A percentile compares a stretch with the other conserved stretches of the same genome.
Conservation (phyloP, 2,329 filamentous ascomycete species). For the Grosmannia huntii region DNA sequence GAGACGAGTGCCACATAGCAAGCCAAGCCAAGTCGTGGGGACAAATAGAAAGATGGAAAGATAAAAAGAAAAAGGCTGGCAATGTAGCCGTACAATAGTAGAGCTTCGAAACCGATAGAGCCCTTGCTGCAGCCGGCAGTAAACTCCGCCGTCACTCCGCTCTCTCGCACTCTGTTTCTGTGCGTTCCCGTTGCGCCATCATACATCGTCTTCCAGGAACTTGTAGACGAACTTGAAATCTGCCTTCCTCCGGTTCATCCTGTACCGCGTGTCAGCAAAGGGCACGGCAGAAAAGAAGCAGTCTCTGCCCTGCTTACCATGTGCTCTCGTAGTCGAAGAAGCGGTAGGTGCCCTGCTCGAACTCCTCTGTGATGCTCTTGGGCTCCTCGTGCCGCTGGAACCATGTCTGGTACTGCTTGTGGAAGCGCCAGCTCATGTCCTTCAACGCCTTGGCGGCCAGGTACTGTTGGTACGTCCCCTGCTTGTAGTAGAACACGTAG, state of each 20-base stretch:
- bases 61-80: not conserved
- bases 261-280: constrained; percentile 23
- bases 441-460: constrained; percentile 94
- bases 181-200: constrained; percentile 10
- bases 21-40: not conserved
- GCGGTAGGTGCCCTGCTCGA: constrained; percentile 94
- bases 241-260: constrained; percentile 97
- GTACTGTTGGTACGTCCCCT: constrained; percentile 91
- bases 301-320: constrained; percentile 52
- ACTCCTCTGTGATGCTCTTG: constrained; percentile 97
- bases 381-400: constrained; percentile 97
- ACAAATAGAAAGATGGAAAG: not conserved
- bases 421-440: constrained; percentile 96
- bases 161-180: not conserved
- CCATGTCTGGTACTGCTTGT: constrained; percentile 99
- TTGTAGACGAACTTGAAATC: constrained; percentile 99
- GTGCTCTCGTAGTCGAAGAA: constrained; percentile 99
- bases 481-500: constrained; percentile 98
- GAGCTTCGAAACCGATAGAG: not conserved
- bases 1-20: not conserved
- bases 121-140: not conserved
- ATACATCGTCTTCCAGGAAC: constrained; percentile 89
- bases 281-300: not conserved
- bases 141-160: not conserved
- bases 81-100: not conserved